A percentile compares a stretch with the other conserved stretches of the same genome.
Conservation (phyloP, 106 monocot species). For the Agapanthus africanus region DNA sequence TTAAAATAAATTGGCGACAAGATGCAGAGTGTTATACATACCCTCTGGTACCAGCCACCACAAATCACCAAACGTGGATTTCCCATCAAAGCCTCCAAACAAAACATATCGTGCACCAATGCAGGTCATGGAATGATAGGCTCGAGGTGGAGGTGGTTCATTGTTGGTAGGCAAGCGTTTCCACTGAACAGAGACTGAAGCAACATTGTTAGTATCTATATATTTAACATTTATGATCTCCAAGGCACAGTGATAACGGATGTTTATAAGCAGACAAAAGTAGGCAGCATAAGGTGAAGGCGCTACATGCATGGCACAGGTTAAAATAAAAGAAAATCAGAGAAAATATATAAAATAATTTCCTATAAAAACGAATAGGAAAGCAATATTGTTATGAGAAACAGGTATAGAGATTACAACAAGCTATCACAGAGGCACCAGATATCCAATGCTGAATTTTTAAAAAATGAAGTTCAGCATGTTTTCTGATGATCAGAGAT, state of each 20-base stretch:
- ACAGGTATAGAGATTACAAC: background rate
- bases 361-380: background rate
- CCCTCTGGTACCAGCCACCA: constrained; percentile 99
- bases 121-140: constrained; percentile 91
- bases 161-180: constrained; percentile 60
- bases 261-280: background rate
- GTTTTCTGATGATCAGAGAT: background rate
- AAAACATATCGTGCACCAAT: constrained; percentile 76
- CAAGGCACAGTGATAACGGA: too few relatives aligned
- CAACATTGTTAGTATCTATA: constrained; percentile 6
- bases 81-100: constrained; percentile 99
- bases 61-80: constrained; percentile 82
- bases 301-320: background rate
- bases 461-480: background rate
- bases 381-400: background rate
- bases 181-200: constrained; percentile 97
- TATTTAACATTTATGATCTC: background rate
- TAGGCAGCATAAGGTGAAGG: background rate
- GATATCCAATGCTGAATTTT: background rate
- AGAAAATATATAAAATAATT: background rate
- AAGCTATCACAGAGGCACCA: background rate
- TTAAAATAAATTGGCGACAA: background rate
- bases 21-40: constrained; percentile 11
- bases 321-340: background rate
- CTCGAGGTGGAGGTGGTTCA: constrained; percentile 86